Conservation (phyloP, 306 rosid genomes). For the Malus sylvestris region DNA sequence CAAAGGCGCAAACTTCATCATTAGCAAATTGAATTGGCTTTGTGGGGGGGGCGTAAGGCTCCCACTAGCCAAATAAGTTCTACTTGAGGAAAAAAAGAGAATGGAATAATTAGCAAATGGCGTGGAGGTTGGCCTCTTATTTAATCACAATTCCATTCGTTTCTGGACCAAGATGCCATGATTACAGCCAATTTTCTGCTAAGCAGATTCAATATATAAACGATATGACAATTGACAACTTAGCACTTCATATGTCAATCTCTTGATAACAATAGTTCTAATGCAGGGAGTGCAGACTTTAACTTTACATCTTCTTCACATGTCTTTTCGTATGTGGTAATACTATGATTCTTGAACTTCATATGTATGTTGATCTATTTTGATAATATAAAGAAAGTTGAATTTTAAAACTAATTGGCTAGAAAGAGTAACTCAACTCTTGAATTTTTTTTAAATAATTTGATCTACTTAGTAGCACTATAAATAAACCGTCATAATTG, state of each 20-base stretch:
- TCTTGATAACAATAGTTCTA: not conserved
- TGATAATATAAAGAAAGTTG: too few relatives aligned
- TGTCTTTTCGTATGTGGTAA: fast-evolving
- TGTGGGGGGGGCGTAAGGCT: not conserved
- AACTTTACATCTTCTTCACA: too few relatives aligned
- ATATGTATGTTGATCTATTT: too few relatives aligned
- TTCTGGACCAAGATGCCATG: not conserved
- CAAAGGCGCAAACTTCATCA: not conserved
- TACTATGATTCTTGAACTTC: too few relatives aligned
- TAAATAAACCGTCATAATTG: too few relatives aligned
- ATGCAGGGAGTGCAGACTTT: too few relatives aligned
- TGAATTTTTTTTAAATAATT: too few relatives aligned
- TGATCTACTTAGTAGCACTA: too few relatives aligned
- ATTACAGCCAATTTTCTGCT: not conserved
- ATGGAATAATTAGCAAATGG: not conserved
- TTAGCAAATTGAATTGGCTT: conserved; percentile 5
- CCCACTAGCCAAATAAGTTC: conserved; percentile 6
- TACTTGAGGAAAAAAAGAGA: not conserved
- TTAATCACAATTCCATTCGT: not conserved
- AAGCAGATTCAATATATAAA: not conserved
- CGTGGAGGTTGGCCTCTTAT: not conserved
- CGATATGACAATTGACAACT: not conserved
- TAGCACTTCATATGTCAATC: not conserved
- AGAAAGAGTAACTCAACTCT: too few relatives aligned
- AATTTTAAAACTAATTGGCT: too few relatives aligned